Evolutionary conservation across 2,329 filamentous ascomycete genomes (phyloP).

Genomic region (Hypocreales sp.): DNA sequence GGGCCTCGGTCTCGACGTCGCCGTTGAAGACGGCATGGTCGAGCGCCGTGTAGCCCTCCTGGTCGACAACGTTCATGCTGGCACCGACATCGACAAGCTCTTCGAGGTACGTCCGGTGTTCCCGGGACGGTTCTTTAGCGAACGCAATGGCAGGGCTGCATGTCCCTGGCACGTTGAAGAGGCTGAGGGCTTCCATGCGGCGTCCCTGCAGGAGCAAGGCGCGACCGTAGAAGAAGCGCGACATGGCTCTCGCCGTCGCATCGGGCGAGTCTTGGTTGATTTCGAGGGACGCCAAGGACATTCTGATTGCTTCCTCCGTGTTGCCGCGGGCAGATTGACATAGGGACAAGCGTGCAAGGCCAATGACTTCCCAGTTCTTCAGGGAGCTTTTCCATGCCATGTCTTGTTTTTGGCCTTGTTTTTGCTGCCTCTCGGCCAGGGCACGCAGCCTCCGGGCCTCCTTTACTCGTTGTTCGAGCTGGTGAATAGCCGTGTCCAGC

Average conservation of each 20-base stretch:
- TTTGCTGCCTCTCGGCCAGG: neutral
- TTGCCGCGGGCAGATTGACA: conserved; percentile 12
- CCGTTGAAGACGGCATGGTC: conserved; percentile 20
- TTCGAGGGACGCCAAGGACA: conserved; percentile 5
- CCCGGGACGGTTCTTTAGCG: conserved; percentile 20
- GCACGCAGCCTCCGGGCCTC: conserved; percentile 1
- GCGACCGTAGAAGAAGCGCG: conserved; percentile 16
- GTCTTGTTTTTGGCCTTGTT: too few species aligned
- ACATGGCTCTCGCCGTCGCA: conserved; percentile 13
- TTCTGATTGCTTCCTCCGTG: conserved; percentile 7
- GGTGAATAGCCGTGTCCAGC: conserved; percentile 12
- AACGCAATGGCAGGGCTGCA: conserved; percentile 20
- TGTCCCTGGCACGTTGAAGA: conserved; percentile 11
- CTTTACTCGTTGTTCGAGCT: conserved; percentile 11
- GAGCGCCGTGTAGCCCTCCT: conserved; percentile 19
- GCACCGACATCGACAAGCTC: conserved; percentile 16
- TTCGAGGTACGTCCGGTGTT: conserved; percentile 16
- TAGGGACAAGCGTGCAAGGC: conserved; percentile 16
- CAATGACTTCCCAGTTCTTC: conserved; percentile 13
- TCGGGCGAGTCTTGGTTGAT: conserved; percentile 7
- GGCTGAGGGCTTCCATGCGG: conserved; percentile 9
- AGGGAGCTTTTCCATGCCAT: neutral
- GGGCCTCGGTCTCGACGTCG: conserved; percentile 8
- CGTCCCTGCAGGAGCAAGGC: conserved; percentile 11
- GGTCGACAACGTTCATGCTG: conserved; percentile 15